phyloP scores from a whole-genome alignment of 768 basidiomycete species.

The Naematelia aurantialba region DNA sequence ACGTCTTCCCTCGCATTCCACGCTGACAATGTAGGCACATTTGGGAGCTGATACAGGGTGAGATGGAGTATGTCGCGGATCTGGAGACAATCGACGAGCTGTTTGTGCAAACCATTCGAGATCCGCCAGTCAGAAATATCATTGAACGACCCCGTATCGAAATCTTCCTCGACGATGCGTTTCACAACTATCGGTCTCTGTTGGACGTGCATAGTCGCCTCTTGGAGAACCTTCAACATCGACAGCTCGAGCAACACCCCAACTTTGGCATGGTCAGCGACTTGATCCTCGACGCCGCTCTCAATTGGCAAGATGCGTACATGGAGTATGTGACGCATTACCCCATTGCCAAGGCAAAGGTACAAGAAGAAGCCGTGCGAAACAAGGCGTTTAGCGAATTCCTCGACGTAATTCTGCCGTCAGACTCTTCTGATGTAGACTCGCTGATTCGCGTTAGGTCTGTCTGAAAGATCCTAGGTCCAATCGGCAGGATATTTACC shows the following conservation, averaged over 20 bases:
- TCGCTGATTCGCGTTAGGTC: conserved; percentile 28
- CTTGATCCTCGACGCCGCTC: conserved; percentile 49
- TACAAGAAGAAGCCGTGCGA: conserved; percentile 42
- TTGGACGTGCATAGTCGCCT: conserved; percentile 45
- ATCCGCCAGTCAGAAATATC: conserved; percentile 62
- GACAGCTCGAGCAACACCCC: conserved; percentile 52
- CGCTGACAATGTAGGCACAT: conserved; percentile 61
- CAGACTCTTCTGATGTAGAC: background rate
- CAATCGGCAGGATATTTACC: conserved; percentile 83
- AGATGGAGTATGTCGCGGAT: conserved; percentile 92
- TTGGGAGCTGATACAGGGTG: conserved; percentile 90
- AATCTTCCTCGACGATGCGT: conserved; percentile 82
- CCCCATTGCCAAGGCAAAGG: conserved; percentile 50
- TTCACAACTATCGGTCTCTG: conserved; percentile 76
- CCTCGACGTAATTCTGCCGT: conserved; percentile 37
- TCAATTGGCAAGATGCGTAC: conserved; percentile 51
- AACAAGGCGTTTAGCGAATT: conserved; percentile 44
- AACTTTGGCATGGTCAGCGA: conserved; percentile 47
- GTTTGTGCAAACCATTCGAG: conserved; percentile 57
- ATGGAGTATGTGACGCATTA: conserved; percentile 50
- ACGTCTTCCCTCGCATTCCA: conserved; percentile 1
- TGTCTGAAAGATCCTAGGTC: conserved; percentile 67
- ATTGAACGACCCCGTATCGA: conserved; percentile 58
- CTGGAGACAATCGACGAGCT: conserved; percentile 82
- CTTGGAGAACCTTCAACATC: conserved; percentile 41